These are phyloP conservation scores for Daldinia vernicosa DNA, from an alignment of 495 filamentous ascomycete genomes.

Conservation along the genomic window DNA sequence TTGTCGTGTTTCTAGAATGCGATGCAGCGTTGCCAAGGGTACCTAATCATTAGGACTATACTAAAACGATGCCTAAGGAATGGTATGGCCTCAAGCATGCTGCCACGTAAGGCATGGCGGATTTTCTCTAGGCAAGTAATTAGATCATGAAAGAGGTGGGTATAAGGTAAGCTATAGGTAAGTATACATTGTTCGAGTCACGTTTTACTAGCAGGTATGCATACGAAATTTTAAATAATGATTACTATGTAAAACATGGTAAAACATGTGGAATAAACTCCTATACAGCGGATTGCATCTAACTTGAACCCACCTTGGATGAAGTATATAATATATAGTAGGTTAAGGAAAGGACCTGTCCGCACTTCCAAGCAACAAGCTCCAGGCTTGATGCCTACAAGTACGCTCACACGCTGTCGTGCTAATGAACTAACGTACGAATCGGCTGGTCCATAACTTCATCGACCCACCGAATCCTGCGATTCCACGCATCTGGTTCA, in stretches of 20 bases:
- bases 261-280: not conserved
- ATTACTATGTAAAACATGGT: conserved; percentile 1
- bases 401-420: not conserved
- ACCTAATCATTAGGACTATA: not conserved
- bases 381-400: conserved; percentile 4
- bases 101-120: not conserved
- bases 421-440: not conserved
- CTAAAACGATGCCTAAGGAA: not conserved
- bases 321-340: not conserved
- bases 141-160: not conserved
- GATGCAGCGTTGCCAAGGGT: not conserved
- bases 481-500: not conserved
- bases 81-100: not conserved
- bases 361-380: conserved; percentile 3
- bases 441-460: conserved; percentile 13
- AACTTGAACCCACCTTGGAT: not conserved
- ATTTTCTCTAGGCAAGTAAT: not conserved
- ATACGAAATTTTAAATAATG: not conserved
- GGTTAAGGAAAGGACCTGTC: not conserved
- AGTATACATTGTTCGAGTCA: not conserved
- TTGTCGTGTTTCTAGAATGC: not conserved
- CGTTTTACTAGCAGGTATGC: not conserved
- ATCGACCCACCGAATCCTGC: conserved; percentile 29
- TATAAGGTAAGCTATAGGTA: not conserved
- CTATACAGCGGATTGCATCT: not conserved